Percentiles rank a stretch among this genome's conserved stretches.
phyloP scores from a whole-genome alignment of 2,329 filamentous ascomycete species.

The Monilinia polystroma region DNA sequence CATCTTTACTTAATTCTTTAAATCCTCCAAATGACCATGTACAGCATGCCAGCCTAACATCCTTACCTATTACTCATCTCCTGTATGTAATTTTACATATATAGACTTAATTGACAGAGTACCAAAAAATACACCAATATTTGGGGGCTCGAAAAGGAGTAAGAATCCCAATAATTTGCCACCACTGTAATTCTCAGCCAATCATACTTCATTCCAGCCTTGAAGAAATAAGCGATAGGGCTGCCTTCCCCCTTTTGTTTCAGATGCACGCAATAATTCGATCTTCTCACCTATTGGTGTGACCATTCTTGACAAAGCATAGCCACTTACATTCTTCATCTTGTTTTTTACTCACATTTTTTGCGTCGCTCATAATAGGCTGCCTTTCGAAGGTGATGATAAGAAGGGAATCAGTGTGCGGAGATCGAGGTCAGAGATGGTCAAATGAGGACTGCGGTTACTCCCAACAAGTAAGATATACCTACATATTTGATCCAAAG shows the following conservation, averaged over 20 bases:
- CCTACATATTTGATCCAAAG: conserved; percentile 3
- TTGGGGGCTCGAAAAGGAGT: not conserved
- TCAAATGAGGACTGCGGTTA: not conserved
- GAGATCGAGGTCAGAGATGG: not conserved
- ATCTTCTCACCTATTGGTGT: not conserved
- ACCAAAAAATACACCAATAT: too few species aligned
- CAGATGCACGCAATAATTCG: not conserved
- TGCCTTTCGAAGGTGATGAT: not conserved
- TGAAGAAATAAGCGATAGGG: conserved; percentile 14
- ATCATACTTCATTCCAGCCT: not conserved
- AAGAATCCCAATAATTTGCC: not conserved
- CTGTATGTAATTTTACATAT: not conserved
- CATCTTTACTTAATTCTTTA: too few species aligned
- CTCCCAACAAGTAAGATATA: not conserved
- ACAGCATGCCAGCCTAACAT: not conserved
- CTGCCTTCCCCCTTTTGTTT: conserved; percentile 10
- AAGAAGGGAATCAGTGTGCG: not conserved
- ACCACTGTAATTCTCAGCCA: not conserved
- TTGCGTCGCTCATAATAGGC: not conserved
- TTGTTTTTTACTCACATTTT: too few species aligned
- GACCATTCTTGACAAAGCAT: not conserved
- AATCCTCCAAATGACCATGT: not conserved
- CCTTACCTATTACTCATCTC: not conserved
- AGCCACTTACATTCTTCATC: too few species aligned
- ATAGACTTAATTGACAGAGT: not conserved